These are phyloP conservation scores for Cladosporium sp. DNA, from an alignment of 2,329 filamentous ascomycete species.

Conservation along the genomic window DNA sequence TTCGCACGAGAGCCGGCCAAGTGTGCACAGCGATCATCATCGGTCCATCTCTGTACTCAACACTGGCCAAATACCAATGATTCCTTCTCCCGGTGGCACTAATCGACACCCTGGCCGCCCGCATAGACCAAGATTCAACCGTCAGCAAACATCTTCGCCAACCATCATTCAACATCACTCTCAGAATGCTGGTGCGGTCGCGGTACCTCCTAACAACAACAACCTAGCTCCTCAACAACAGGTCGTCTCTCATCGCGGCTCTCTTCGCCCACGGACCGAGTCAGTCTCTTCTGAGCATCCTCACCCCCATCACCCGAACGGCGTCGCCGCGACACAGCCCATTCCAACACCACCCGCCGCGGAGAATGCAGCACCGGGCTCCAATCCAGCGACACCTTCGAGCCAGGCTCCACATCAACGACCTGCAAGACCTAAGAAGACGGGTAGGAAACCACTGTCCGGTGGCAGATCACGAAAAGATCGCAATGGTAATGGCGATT, in stretches of 20 bases:
- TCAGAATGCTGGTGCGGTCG: conserved; percentile 27
- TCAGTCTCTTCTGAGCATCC: conserved; percentile 42
- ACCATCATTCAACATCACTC: conserved; percentile 55
- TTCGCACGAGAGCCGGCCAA: conserved; percentile 34
- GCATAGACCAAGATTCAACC: conserved; percentile 56
- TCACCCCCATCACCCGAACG: conserved; percentile 28
- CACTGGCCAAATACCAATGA: conserved; percentile 72
- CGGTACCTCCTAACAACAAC: conserved; percentile 26
- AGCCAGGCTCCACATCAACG: conserved; percentile 34
- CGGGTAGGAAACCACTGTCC: conserved; percentile 19
- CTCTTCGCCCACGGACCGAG: conserved; percentile 34
- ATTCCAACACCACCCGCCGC: conserved; percentile 52
- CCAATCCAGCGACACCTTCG: conserved; percentile 29
- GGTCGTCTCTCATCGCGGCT: conserved; percentile 27
- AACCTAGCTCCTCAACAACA: conserved; percentile 28
- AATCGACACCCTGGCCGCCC: conserved; percentile 31
- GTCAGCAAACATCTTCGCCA: conserved; percentile 78
- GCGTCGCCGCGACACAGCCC: conserved; percentile 33
- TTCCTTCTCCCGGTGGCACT: conserved; percentile 78
- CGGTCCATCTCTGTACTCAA: conserved; percentile 76
- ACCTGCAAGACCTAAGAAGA: conserved; percentile 21
- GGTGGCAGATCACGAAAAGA: neutral
- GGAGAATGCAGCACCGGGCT: conserved; percentile 25
- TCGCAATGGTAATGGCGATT: neutral
- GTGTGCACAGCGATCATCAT: conserved; percentile 34